These are phyloP conservation scores for Saitozyma sp. DNA, from an alignment of 768 basidiomycete species.

Conservation along the genomic window DNA sequence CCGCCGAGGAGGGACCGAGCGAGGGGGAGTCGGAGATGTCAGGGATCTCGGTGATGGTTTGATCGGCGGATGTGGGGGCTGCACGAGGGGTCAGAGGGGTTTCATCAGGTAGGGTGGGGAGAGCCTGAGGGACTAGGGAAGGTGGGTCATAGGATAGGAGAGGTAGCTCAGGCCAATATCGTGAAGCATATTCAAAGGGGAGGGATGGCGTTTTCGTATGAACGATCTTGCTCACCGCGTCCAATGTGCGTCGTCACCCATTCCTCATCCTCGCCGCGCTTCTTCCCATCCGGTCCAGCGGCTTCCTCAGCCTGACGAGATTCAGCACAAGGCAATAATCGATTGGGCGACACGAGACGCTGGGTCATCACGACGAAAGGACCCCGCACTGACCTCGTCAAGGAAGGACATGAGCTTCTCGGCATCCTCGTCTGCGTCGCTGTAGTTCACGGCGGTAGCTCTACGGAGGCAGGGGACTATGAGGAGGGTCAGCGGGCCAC, in stretches of 20 bases:
- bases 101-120: too few species aligned
- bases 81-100: neutral
- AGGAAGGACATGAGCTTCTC: conserved; percentile 82
- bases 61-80: conserved; percentile 21
- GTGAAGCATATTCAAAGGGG: too few species aligned
- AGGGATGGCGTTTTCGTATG: too few species aligned
- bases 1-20: conserved; percentile 12
- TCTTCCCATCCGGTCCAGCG: conserved; percentile 49
- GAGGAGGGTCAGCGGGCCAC: neutral
- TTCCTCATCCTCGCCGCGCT: conserved; percentile 62
- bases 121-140: too few species aligned
- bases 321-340: too few species aligned
- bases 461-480: conserved; percentile 90
- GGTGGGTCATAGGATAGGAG: too few species aligned
- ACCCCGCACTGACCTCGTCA: conserved; percentile 53
- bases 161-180: too few species aligned
- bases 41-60: conserved; percentile 45
- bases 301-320: conserved; percentile 49
- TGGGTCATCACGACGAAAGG: neutral
- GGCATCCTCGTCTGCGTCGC: conserved; percentile 93
- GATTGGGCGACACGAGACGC: too few species aligned
- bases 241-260: conserved; percentile 99
- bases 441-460: conserved; percentile 87
- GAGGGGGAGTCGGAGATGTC: conserved; percentile 43
- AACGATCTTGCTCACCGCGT: conserved; percentile 53